A percentile compares a stretch with the other conserved stretches of the same genome.
Conservation (phyloP, 2,329 filamentous ascomycete genomes). For the Ophiostoma perfectum region DNA sequence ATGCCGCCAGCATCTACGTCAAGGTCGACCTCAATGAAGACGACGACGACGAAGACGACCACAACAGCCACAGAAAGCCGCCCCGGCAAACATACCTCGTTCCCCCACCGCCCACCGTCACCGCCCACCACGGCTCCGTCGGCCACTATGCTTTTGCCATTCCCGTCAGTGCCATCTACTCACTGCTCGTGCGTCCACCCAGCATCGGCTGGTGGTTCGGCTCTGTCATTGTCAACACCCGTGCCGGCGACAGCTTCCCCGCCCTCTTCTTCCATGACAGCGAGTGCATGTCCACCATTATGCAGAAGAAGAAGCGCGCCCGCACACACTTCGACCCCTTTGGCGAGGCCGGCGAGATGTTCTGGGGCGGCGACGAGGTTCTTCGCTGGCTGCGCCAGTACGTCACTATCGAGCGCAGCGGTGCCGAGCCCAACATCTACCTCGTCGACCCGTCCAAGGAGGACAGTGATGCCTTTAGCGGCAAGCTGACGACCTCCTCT, state of each 20-base stretch:
- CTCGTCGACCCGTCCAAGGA: conserved; percentile 81
- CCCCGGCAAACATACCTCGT: conserved; percentile 87
- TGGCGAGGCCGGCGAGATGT: conserved; percentile 75
- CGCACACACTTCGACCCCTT: conserved; percentile 88
- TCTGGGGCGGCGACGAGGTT: conserved; percentile 97
- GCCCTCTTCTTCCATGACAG: conserved; percentile 96
- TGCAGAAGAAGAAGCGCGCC: conserved; percentile 83
- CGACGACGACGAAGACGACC: conserved; percentile 37
- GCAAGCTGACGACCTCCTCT: conserved; percentile 48
- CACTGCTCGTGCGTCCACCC: conserved; percentile 80
- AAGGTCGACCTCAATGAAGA: conserved; percentile 83
- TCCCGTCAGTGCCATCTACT: conserved; percentile 85
- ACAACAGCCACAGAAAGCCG: conserved; percentile 41
- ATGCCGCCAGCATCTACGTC: conserved; percentile 82
- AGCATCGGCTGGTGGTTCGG: conserved; percentile 99
- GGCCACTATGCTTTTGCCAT: conserved; percentile 89
- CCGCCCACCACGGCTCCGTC: conserved; percentile 62
- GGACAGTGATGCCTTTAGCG: conserved; percentile 70
- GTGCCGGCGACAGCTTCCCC: conserved; percentile 86
- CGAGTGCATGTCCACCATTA: conserved; percentile 90
- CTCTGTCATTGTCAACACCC: conserved; percentile 86
- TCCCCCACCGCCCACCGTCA: conserved; percentile 81
- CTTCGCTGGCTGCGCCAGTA: conserved; percentile 85
- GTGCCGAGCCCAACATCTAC: conserved; percentile 84
- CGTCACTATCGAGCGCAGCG: conserved; percentile 73